phyloP scores from a whole-genome alignment of 2,329 filamentous ascomycete species.

The Stemphylium vesicarium region DNA sequence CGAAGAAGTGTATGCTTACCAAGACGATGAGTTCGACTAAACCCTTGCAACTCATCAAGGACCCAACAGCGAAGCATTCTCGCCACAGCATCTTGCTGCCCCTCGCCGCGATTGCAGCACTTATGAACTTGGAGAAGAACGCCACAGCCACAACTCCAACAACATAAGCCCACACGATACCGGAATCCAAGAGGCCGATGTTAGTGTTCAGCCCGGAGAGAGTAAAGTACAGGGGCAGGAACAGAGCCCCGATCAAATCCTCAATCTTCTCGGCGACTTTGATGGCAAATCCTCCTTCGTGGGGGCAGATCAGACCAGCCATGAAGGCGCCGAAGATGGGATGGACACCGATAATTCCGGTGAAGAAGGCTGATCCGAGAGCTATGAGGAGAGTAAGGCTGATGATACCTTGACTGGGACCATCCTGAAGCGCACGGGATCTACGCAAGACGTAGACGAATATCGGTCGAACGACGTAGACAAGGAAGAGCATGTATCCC shows the following conservation, averaged over 20 bases:
- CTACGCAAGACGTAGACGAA: conserved; percentile 77
- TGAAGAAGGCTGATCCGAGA: conserved; percentile 83
- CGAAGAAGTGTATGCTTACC: conserved; percentile 57
- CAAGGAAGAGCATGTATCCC: conserved; percentile 78
- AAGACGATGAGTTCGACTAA: conserved; percentile 94
- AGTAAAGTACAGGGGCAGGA: conserved; percentile 91
- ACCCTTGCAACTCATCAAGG: conserved; percentile 96
- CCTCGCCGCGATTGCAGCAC: conserved; percentile 79
- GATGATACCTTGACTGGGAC: conserved; percentile 84
- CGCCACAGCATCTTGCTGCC: conserved; percentile 83
- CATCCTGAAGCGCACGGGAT: conserved; percentile 81
- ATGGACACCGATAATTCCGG: conserved; percentile 88
- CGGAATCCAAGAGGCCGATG: conserved; percentile 79
- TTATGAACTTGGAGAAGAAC: conserved; percentile 83
- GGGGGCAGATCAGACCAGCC: conserved; percentile 86
- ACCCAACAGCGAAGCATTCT: conserved; percentile 85
- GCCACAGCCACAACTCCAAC: conserved; percentile 81
- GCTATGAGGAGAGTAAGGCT: conserved; percentile 81
- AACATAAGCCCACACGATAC: conserved; percentile 89
- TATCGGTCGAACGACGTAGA: conserved; percentile 72
- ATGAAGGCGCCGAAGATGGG: conserved; percentile 94
- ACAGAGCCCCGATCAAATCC: conserved; percentile 82
- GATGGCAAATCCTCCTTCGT: conserved; percentile 88
- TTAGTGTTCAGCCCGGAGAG: conserved; percentile 89
- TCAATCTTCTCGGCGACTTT: conserved; percentile 94